Percentiles rank a stretch among this genome's conserved stretches.
phyloP scores from a whole-genome alignment of 768 basidiomycete genomes.

The Lentinula detonsa region DNA sequence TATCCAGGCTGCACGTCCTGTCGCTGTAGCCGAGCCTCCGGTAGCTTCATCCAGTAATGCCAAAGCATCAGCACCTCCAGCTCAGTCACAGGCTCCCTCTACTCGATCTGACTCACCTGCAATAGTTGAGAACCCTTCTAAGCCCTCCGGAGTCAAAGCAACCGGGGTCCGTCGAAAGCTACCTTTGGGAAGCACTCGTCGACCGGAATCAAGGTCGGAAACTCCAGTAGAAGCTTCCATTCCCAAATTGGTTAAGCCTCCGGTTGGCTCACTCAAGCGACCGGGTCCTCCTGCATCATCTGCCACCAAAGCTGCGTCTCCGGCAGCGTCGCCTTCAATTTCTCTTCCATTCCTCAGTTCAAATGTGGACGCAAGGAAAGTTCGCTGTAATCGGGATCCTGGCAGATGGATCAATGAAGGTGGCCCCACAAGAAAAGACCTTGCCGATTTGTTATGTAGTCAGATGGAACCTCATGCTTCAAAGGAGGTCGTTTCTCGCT shows the following conservation, averaged over 20 bases:
- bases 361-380: constrained; percentile 59
- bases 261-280: constrained; percentile 36
- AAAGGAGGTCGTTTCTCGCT: constrained; percentile 63
- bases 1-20: constrained; percentile 76
- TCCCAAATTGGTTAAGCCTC: constrained; percentile 29
- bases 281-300: constrained; percentile 26
- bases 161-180: constrained; percentile 69
- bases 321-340: constrained; percentile 24
- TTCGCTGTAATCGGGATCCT: constrained; percentile 67
- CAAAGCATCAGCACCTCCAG: constrained; percentile 22
- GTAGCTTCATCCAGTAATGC: constrained; percentile 19
- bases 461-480: constrained; percentile 90
- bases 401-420: constrained; percentile 83
- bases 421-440: constrained; percentile 78
- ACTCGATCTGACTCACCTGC: constrained; percentile 29
- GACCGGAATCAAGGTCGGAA: constrained; percentile 46
- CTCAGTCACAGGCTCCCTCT: constrained; percentile 40
- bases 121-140: constrained; percentile 4
- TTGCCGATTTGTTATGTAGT: constrained; percentile 76
- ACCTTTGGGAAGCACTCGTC: constrained; percentile 48
- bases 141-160: constrained; percentile 37
- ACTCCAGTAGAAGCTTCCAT: constrained; percentile 28
- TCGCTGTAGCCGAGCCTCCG: constrained; percentile 15
- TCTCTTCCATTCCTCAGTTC: constrained; percentile 42
- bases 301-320: constrained; percentile 24